Conservation (phyloP, 148 eudicot species). For the Fagopyrum tataricum region DNA sequence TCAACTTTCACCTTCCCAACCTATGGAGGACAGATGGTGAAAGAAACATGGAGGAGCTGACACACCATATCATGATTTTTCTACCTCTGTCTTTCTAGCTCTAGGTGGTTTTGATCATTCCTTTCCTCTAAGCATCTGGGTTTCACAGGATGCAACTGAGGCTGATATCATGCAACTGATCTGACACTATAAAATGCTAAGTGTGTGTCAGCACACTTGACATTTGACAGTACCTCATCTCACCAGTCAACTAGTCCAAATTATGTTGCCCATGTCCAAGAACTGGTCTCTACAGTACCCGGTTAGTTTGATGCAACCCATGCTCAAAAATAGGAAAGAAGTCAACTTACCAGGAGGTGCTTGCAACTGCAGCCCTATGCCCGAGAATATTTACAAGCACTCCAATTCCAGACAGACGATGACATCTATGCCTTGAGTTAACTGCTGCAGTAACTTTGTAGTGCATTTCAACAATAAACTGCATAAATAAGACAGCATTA, state of each 20-base stretch:
- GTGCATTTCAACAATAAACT: slow-evolving; percentile 87
- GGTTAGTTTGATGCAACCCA: slow-evolving; percentile 1
- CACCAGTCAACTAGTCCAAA: neutral
- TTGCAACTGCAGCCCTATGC: slow-evolving; percentile 62
- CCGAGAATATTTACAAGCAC: slow-evolving; percentile 78
- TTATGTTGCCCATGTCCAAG: neutral
- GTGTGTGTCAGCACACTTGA: too few species aligned
- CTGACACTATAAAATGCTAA: too few species aligned
- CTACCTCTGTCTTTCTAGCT: neutral
- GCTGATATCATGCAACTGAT: neutral
- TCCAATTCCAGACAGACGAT: slow-evolving; percentile 78
- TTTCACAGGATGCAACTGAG: neutral
- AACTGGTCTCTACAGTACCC: neutral
- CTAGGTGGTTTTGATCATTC: neutral
- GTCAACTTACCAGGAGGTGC: slow-evolving; percentile 69
- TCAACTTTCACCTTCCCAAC: too few species aligned
- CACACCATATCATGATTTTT: neutral
- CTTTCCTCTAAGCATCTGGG: neutral
- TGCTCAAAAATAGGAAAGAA: neutral
- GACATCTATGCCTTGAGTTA: slow-evolving; percentile 67
- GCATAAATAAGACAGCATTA: slow-evolving; percentile 18
- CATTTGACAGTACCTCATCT: neutral
- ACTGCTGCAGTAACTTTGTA: slow-evolving; percentile 79
- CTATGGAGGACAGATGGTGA: neutral
- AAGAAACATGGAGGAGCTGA: neutral